Percentiles rank a stretch among this genome's conserved stretches.
These are phyloP conservation scores for Hortaea werneckii DNA, from an alignment of 2,329 filamentous ascomycete species.

Conservation along the genomic window DNA sequence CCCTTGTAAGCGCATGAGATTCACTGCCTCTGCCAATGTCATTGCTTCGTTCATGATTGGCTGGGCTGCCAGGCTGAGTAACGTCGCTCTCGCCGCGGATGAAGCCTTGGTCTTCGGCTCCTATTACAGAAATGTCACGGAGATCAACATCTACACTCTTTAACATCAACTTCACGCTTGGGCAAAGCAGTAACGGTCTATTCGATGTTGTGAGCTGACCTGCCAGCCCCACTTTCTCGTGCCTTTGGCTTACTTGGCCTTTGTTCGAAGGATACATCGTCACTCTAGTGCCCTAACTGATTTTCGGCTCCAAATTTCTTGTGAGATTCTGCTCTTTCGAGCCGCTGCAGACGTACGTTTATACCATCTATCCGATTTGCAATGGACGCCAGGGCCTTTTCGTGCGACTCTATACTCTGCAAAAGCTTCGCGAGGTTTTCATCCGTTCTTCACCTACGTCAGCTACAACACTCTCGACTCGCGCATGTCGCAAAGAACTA, in stretches of 20 bases:
- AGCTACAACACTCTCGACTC: constrained; percentile 8
- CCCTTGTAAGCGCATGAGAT: constrained; percentile 29
- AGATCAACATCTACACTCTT: constrained; percentile 14
- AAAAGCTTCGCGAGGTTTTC: constrained; percentile 41
- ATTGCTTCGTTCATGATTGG: constrained; percentile 31
- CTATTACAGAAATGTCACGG: constrained; percentile 27
- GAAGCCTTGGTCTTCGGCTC: constrained; percentile 26
- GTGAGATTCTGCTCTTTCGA: constrained; percentile 12
- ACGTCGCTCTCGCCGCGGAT: constrained; percentile 28
- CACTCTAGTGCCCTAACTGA: background rate
- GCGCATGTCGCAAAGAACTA: constrained; percentile 28
- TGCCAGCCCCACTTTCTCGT: constrained; percentile 53
- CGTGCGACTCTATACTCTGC: constrained; percentile 31
- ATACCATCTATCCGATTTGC: constrained; percentile 15
- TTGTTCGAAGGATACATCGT: background rate
- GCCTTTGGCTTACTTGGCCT: background rate
- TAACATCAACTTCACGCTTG: constrained; percentile 27
- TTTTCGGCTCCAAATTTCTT: background rate
- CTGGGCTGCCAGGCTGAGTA: constrained; percentile 23
- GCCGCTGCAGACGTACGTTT: constrained; percentile 15
- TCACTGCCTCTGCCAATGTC: constrained; percentile 20
- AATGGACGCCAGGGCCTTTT: constrained; percentile 18
- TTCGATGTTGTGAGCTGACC: constrained; percentile 90
- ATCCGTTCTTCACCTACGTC: constrained; percentile 32
- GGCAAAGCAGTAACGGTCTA: constrained; percentile 59